Base-by-base conservation (phyloP, 1,284 basidiomycete genomes). In the Sporisorium exsertum region DNA sequence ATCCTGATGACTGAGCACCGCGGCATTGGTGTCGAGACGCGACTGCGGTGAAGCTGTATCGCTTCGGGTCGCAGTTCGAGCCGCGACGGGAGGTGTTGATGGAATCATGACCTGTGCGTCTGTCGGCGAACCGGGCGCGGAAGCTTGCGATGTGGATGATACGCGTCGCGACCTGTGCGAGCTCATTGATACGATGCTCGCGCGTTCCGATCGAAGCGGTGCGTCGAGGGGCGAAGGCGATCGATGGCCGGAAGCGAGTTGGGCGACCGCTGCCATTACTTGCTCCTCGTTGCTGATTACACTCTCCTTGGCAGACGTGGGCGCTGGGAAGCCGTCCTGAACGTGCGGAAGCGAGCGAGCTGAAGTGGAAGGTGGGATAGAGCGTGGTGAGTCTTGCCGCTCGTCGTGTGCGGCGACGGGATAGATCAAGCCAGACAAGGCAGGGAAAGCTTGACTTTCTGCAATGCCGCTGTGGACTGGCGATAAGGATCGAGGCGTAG, bases 131-230 rank as follows among this genome's bases (percentile, higher is more conserved):
- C n/a, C n/a, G n/a, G n/a, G n/a, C n/a, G n/a, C n/a, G n/a, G n/a
- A n/a, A n/a, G 35, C 15, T 33, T 43, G 15, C 33, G 40, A 22
- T 10, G 37, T 13, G 18, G 69, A 58, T 16, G 54, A 3, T 7
- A 50, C 24, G 50, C 40, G 55, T n/a, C 35, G 52, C 27, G 65
- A 59, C 5, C 40, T 58, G 32, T 42, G 22, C 2, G 66, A 64
- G 60, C 60, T 54, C 56, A 55, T 63, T 0, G 68, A 71, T 6
- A 71, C 51, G 43, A 71, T 58, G 58, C 67, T 70, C 2, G 67
- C 67, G 35, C 61, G 52, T 53, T 47, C 57, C 6, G 67, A 70
- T 22, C 58, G 61, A 3, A 64, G 33, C 8, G 67, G 67, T 27
- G 60, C 67, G 29, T 70, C 67, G 20, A 49, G 57, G 33, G 61